These are phyloP conservation scores for Cotoneaster glaucophyllus DNA, from an alignment of 306 rosid species.

Conservation along the genomic window DNA sequence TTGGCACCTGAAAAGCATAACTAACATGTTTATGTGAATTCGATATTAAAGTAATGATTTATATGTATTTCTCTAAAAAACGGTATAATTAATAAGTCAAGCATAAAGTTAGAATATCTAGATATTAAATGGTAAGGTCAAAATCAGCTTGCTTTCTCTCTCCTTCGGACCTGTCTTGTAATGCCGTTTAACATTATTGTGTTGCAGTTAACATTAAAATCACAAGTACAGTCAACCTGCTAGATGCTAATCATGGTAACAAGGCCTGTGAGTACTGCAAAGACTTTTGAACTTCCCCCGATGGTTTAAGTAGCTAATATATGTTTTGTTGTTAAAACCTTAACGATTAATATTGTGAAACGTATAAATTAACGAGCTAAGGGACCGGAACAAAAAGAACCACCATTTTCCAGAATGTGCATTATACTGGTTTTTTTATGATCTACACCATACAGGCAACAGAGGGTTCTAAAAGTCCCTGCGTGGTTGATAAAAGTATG, in stretches of 20 bases:
- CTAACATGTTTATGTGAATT: neutral
- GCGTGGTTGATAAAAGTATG: too few relatives aligned
- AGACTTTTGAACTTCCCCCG: neutral
- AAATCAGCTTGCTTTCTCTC: neutral
- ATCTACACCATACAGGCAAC: neutral
- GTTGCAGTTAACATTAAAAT: neutral
- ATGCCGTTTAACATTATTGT: neutral
- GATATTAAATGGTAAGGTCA: neutral
- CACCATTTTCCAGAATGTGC: neutral
- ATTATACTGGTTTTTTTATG: neutral
- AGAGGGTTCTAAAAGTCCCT: neutral
- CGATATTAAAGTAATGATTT: neutral
- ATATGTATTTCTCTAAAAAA: neutral
- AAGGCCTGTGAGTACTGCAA: neutral
- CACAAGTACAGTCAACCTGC: neutral
- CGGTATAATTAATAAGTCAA: neutral
- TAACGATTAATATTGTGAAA: neutral
- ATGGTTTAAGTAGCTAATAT: neutral
- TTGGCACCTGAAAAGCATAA: conserved; percentile 46
- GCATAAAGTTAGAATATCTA: neutral
- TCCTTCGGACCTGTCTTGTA: neutral
- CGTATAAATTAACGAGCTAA: neutral
- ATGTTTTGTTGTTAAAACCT: neutral
- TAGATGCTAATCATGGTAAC: neutral
- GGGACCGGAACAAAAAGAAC: neutral